These are phyloP conservation scores for Apiotrichum domesticum DNA, from an alignment of 1,284 basidiomycete species.

Conservation along the genomic window DNA sequence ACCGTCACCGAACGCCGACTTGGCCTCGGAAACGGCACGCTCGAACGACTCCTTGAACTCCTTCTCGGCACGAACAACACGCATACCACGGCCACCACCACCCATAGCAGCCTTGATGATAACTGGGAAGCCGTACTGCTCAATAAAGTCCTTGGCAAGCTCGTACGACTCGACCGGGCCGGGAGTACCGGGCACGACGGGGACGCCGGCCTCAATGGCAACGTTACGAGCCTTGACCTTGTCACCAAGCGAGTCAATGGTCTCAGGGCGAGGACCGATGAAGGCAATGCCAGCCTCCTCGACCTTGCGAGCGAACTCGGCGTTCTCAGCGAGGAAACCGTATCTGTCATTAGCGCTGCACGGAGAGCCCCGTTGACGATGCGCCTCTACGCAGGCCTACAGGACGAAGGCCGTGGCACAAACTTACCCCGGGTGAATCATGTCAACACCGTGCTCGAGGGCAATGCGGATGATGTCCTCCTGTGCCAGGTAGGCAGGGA, in stretches of 20 bases:
- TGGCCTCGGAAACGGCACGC: conserved; percentile 91
- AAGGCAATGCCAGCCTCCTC: conserved; percentile 97
- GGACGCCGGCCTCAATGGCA: conserved; percentile 74
- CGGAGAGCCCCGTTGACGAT: too few relatives aligned
- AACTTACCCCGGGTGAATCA: conserved; percentile 94
- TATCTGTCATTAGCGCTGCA: conserved; percentile 55
- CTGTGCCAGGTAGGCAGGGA: conserved; percentile 93
- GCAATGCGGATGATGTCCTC: conserved; percentile 95
- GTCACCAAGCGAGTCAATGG: conserved; percentile 95
- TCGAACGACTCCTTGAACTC: conserved; percentile 88
- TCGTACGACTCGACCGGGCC: conserved; percentile 80
- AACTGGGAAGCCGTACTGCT: conserved; percentile 93
- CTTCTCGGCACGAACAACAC: conserved; percentile 86
- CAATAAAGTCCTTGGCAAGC: conserved; percentile 83
- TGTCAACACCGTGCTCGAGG: conserved; percentile 94
- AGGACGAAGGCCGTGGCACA: too few relatives aligned
- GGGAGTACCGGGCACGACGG: conserved; percentile 95
- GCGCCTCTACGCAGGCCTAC: too few relatives aligned
- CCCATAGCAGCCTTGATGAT: conserved; percentile 99
- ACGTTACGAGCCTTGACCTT: conserved; percentile 94
- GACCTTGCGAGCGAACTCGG: conserved; percentile 89
- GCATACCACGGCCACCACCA: conserved; percentile 97
- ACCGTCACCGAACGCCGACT: conserved; percentile 92
- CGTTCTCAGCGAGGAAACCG: conserved; percentile 97
- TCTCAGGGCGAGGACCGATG: conserved; percentile 91